Evolutionary conservation across 352 stramenopile genomes (phyloP), one percentile per base, ranked within the genome.

Genomic region (Phytopythium litorale): DNA sequence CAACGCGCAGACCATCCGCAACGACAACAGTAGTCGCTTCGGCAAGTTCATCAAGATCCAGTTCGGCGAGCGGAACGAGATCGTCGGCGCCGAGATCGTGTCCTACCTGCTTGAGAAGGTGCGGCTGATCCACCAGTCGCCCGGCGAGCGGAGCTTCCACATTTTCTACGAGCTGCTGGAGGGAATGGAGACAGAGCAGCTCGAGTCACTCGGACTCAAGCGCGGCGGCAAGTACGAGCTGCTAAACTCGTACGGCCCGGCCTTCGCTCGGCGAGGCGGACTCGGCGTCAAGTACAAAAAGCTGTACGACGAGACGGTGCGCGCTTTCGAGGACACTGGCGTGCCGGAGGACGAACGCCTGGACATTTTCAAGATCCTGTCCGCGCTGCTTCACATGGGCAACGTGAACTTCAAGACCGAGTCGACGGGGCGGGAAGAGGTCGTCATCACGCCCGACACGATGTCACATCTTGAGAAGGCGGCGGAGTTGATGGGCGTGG

Each of bases 81-180:
- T 99, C 28, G 76, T 98, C 48, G 92, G 96, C 28, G 92, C 94
- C 21, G 93, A 97, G 66, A 96, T 98, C 49, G 84, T 95, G 58
- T 98, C 93, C 15, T 99, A 99, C 63, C 81, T 99, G n/a, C 73
- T 99, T 8, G 96, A 99, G 71, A 98, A 99, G 70, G 94, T 98
- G 40, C 88, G 97, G 9, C 69, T 99, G 42, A 86, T 98, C 40
- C 95, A 97, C 58, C 96, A 98, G 66, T 96, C 86, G 13, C 77
- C 84, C 9, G 79, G 93, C 48, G 95, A 98, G 73, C 76, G 94
- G 33, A 98, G 96, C 67, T 98, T 98, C 68, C 95, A 98, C 68
- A 91, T 98, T 62, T 98, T 98, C 68, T 98, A 98, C 68, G 89
- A 98, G 72, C 86, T 98, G 43, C 76, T 90, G n/a, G 91, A 95